Evolutionary conservation across 106 monocot species (phyloP).

Genomic region (Acanthochlamys bracteata): DNA sequence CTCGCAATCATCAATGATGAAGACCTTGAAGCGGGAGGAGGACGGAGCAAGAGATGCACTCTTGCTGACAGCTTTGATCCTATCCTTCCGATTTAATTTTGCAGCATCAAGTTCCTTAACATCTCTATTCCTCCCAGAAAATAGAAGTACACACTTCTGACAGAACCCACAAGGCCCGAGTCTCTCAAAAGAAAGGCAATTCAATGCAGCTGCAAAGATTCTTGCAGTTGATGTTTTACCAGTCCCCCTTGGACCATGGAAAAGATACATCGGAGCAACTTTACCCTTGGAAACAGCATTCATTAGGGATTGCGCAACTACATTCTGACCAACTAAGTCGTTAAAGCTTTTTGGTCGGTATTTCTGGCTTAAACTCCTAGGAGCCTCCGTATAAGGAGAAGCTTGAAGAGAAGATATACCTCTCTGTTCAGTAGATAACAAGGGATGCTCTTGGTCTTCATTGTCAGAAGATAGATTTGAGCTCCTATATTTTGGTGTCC

Average conservation of each 20-base stretch:
- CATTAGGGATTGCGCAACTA: constrained; percentile 64
- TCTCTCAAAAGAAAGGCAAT: constrained; percentile 67
- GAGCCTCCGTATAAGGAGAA: constrained; percentile 37
- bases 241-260: constrained; percentile 82
- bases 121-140: constrained; percentile 80
- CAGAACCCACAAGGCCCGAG: constrained; percentile 79
- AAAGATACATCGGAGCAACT: constrained; percentile 79
- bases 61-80: constrained; percentile 58
- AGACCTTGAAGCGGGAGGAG: constrained; percentile 64
- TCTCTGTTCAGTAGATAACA: constrained; percentile 39
- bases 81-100: constrained; percentile 57
- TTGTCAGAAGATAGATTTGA: constrained; percentile 33
- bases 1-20: constrained; percentile 93
- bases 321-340: constrained; percentile 75
- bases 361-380: constrained; percentile 83
- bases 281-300: constrained; percentile 62
- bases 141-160: constrained; percentile 62
- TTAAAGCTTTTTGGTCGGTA: constrained; percentile 76
- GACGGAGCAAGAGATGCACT: constrained; percentile 54
- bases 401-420: constrained; percentile 18
- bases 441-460: constrained; percentile 58
- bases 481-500: constrained; percentile 62
- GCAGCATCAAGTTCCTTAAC: constrained; percentile 73
- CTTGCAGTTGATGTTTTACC: constrained; percentile 90
- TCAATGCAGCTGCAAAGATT: constrained; percentile 85